A percentile compares a stretch with the other conserved stretches of the same genome.
These are phyloP conservation scores for Zea mays DNA, from an alignment of 176 grass and related monocot genomes.

Conservation along the genomic window DNA sequence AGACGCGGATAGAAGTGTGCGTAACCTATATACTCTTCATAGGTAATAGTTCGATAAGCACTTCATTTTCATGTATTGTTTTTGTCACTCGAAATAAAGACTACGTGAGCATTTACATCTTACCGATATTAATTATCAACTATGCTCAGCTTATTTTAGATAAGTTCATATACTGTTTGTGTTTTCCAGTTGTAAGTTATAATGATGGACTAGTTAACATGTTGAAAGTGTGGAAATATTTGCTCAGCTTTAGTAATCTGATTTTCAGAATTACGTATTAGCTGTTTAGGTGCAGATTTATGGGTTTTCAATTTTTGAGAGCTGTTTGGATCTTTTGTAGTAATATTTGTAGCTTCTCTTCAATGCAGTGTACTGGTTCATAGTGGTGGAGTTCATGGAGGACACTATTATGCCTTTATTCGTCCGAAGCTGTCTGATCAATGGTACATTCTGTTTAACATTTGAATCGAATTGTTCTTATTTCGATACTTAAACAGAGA, in stretches of 20 bases:
- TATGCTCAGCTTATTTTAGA: slow-evolving; percentile 22
- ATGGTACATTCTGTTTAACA: slow-evolving; percentile 51
- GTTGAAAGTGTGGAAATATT: neutral
- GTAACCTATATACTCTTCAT: slow-evolving; percentile 78
- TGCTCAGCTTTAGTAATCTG: neutral
- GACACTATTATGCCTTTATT: slow-evolving; percentile 79
- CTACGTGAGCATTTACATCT: neutral
- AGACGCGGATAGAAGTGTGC: slow-evolving; percentile 64
- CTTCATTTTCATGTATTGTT: neutral
- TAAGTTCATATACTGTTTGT: neutral
- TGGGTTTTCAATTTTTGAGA: neutral
- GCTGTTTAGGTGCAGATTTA: neutral
- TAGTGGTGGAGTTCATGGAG: slow-evolving; percentile 69
- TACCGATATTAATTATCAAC: neutral
- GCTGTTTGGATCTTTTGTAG: neutral
- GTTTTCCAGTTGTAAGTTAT: neutral
- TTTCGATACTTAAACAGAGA: neutral
- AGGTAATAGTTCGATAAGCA: slow-evolving; percentile 44
- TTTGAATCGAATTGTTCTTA: slow-evolving; percentile 11
- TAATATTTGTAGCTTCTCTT: slow-evolving; percentile 21
- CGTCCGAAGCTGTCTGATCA: slow-evolving; percentile 65
- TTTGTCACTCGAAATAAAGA: neutral
- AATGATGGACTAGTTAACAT: slow-evolving; percentile 10
- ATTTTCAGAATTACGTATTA: neutral
- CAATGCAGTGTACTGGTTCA: slow-evolving; percentile 67